Evolutionary conservation across 352 stramenopile genomes (phyloP), one percentile per base, ranked within the genome.

Genomic region (Pythium volutum): DNA sequence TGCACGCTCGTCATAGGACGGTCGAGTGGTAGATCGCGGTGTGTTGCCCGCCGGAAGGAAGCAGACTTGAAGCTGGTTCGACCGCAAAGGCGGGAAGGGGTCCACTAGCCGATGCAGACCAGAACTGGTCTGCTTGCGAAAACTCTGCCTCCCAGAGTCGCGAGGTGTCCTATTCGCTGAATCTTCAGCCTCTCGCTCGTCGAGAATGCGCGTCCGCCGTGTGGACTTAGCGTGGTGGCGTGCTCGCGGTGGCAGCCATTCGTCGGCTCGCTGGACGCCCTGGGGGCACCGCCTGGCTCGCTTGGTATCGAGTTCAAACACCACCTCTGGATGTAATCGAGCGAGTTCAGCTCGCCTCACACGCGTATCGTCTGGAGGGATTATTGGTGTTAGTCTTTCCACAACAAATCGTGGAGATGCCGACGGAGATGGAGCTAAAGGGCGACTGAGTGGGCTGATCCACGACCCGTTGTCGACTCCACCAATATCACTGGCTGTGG

Each of bases 181-280:
- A 48, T 25, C 50, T 14, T 56, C 50, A 22, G 22, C 10, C 10
- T 56, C 31, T 46, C 33, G n/a, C 18, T 56, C 50, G 7, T 47
- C 4, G n/a, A 36, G 26, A n/a, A 18, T 45, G 11, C 7, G 31
- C 9, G 53, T 15, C 25, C 46, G 46, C n/a, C 29, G 31, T 18
- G 45, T 26, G 2, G 55, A 25, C 22, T 22, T 25, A 4, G n/a
- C 2, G 16, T 15, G n/a, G n/a, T n/a, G 25, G 10, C 41, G 39
- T 4, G 33, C 27, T 29, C 39, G 57, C 20, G 20, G 26, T 4
- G 55, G 52, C 36, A 67, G 29, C 60, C 60, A 67, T 34, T 67
- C 60, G 46, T 67, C 60, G 6, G 60, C 60, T 18, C 60, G 52
- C 38, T 67, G 60, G 15, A 67, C 60, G 15, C 60, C 60, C 5